Percentiles rank a stretch among this genome's conserved stretches.
These are phyloP conservation scores for Fremontodendron californicum DNA, from an alignment of 345 rosid species.

Conservation along the genomic window DNA sequence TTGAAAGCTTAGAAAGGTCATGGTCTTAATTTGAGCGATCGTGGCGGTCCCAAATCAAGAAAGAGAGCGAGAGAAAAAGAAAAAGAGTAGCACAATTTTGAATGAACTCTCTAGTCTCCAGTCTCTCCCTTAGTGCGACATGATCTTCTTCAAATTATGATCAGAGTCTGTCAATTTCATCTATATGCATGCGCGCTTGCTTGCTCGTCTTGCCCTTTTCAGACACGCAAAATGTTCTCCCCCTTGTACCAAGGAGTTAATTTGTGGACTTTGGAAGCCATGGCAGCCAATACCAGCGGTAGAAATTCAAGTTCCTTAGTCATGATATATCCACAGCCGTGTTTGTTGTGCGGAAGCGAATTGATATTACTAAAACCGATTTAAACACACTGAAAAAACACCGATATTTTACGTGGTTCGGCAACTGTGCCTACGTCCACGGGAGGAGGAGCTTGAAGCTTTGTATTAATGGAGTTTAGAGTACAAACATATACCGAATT, in stretches of 20 bases:
- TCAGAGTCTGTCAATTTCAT: constrained; percentile 11
- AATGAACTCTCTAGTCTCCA: background rate
- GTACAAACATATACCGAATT: no score
- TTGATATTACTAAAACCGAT: no score
- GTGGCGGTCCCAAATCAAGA: constrained; percentile 16
- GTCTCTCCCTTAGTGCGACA: background rate
- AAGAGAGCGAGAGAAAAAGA: background rate
- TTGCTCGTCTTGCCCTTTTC: constrained; percentile 24
- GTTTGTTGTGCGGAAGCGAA: no score
- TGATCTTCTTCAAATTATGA: constrained; percentile 4
- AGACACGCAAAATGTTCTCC: background rate
- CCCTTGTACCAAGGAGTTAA: background rate
- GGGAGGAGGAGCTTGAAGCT: no score
- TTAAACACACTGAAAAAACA: no score
- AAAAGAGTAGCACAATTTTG: background rate
- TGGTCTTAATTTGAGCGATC: background rate
- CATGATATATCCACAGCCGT: background rate
- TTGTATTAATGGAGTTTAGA: no score
- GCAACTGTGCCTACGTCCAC: no score
- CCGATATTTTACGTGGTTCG: no score
- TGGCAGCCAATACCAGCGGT: background rate
- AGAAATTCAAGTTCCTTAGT: background rate
- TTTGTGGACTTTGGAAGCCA: background rate
- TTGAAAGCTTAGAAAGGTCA: constrained; percentile 4
- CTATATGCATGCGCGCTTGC: constrained; percentile 15